These are phyloP conservation scores for Eucalyptus coolabah DNA, from an alignment of 345 rosid genomes.

Conservation along the genomic window DNA sequence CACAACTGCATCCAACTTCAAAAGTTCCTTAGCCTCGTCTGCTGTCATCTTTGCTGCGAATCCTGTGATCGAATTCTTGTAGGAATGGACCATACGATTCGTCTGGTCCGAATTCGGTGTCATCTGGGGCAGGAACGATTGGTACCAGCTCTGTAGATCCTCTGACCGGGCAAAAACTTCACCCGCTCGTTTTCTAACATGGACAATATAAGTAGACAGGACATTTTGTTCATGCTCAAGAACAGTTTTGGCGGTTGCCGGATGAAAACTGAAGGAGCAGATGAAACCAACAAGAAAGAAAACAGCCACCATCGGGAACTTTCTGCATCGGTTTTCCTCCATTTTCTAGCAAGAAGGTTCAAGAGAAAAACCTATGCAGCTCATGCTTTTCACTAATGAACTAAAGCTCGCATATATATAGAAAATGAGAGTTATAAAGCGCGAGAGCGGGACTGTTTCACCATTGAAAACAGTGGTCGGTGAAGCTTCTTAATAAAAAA, in stretches of 20 bases:
- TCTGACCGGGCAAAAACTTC: not conserved
- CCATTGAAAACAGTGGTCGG: not conserved
- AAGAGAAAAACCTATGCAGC: not conserved
- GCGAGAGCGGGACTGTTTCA: not conserved
- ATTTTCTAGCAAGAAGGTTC: not conserved
- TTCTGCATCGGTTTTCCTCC: not conserved
- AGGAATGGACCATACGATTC: constrained; percentile 2
- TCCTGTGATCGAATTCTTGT: constrained; percentile 4
- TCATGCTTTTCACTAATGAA: not conserved
- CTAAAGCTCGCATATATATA: not conserved
- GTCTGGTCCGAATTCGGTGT: not conserved
- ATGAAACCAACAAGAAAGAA: not conserved
- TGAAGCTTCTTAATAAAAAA: not conserved
- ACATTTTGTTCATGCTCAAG: not conserved
- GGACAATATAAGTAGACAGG: not conserved
- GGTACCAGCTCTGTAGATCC: not conserved
- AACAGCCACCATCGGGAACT: not conserved
- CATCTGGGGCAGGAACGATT: not conserved
- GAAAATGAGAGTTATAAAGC: not conserved
- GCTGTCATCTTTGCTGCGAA: constrained; percentile 14
- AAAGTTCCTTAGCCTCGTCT: constrained; percentile 4
- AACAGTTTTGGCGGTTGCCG: not conserved
- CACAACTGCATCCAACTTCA: constrained; percentile 3
- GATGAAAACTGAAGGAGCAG: not conserved
- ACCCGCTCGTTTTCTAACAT: not conserved